A percentile compares a stretch with the other conserved stretches of the same genome.
phyloP scores from a whole-genome alignment of 805 yeast species.

The Ogataea methylovora region DNA sequence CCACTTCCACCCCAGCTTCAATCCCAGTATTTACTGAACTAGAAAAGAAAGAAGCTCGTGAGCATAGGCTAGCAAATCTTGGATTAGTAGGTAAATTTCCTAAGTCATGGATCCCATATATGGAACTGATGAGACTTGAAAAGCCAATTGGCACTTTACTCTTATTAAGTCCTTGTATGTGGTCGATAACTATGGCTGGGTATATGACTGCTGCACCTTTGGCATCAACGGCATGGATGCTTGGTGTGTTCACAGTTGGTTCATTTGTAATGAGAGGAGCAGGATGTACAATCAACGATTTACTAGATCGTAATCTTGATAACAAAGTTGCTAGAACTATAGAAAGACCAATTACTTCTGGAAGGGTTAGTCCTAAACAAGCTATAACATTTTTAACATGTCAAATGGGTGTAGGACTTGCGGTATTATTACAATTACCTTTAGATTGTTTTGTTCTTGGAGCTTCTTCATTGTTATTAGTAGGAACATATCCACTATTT shows the following conservation, averaged over 20 bases:
- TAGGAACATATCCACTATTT: slow-evolving; percentile 85
- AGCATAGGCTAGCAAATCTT: slow-evolving; percentile 40
- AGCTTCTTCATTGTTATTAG: slow-evolving; percentile 69
- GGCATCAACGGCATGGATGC: slow-evolving; percentile 48
- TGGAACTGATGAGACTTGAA: slow-evolving; percentile 85
- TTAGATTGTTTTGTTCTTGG: slow-evolving; percentile 77
- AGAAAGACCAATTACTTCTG: slow-evolving; percentile 89
- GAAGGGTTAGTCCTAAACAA: slow-evolving; percentile 61
- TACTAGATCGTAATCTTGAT: slow-evolving; percentile 78
- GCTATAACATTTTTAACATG: slow-evolving; percentile 67
- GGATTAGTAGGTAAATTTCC: slow-evolving; percentile 60
- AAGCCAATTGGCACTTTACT: slow-evolving; percentile 95
- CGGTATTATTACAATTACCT: slow-evolving; percentile 67
- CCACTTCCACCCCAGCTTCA: neutral
- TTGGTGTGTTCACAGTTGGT: slow-evolving; percentile 74
- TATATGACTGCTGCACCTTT: slow-evolving; percentile 64
- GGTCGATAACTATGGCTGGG: slow-evolving; percentile 93
- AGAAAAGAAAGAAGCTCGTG: slow-evolving; percentile 43
- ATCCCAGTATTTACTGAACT: slow-evolving; percentile 22
- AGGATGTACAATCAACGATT: slow-evolving; percentile 93
- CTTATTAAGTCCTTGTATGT: slow-evolving; percentile 74
- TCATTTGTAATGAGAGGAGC: slow-evolving; percentile 93
- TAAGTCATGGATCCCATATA: slow-evolving; percentile 72
- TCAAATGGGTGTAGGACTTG: slow-evolving; percentile 69
- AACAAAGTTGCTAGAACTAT: slow-evolving; percentile 80